Evolutionary conservation across 2,329 filamentous ascomycete genomes (phyloP), one percentile per base, ranked within the genome.

Genomic region (Colletotrichum sp.): DNA sequence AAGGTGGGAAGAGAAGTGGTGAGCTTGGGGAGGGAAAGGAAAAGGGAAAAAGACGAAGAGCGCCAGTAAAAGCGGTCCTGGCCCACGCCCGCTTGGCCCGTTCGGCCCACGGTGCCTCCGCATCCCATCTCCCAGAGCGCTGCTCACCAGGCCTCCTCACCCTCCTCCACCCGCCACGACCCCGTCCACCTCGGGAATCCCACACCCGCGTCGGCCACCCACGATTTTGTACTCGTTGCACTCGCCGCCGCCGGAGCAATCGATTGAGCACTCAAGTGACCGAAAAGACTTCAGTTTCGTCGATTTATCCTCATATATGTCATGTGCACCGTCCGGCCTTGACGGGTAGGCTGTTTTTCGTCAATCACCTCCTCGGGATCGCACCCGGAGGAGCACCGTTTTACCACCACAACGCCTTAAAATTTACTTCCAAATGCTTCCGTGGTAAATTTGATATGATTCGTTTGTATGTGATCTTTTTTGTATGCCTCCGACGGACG

Each of bases 141-240:
- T 74, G 71, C 66, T 59, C 68, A 75, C 74, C 64, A 69, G 71
- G 62, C 74, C 77, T 79, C 76, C 77, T 79, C 77, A 77, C 79
- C 78, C 69, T 79, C 78, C 81, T 80, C 81, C 78, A 81, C 81
- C 79, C 77, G 76, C 80, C 69, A 76, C 66, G 81, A 83, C 82
- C 82, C 79, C 79, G 79, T 80, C 79, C 81, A 75, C 43, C 78
- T 78, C 79, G 79, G 78, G 79, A 81, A 78, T 71, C 77, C 80
- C 77, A 78, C 77, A 80, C 81, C 80, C 79, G 80, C 79, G 81
- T 80, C 82, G 83, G 85, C 85, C 79, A 82, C 83, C 84, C 81
- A 85, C 87, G 84, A 94, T 89, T 87, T 92, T 92, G 88, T 90
- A 90, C 92, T 94, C 89, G 80, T 92, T 92, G 80, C 87, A 86